phyloP scores from a whole-genome alignment of 306 rosid species.

The Glycine soja region DNA sequence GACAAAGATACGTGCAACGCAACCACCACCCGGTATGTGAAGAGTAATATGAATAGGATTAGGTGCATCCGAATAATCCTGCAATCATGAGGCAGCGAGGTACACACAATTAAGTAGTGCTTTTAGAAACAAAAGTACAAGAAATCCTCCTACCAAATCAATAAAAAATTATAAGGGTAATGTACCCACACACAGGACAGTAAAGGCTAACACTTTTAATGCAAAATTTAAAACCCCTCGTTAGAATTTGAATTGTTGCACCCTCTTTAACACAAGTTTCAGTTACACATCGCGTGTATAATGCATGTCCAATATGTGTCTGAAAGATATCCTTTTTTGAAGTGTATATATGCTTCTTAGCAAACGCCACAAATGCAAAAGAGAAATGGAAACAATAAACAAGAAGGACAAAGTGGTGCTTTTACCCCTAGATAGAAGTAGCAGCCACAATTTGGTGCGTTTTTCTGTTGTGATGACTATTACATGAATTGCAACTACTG shows the following conservation, averaged over 20 bases:
- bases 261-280: too few relatives aligned
- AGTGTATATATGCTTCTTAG: background rate
- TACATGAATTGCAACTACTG: background rate
- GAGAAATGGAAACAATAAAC: background rate
- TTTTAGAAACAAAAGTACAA: too few relatives aligned
- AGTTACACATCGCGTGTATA: background rate
- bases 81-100: constrained; percentile 34
- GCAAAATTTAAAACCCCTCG: background rate
- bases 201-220: too few relatives aligned
- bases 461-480: background rate
- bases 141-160: too few relatives aligned
- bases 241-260: background rate
- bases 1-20: constrained; percentile 64
- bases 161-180: too few relatives aligned
- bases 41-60: constrained; percentile 64
- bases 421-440: background rate
- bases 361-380: constrained; percentile 8
- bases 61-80: constrained; percentile 60
- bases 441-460: background rate
- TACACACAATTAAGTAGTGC: constrained; percentile 17
- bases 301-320: background rate
- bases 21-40: constrained; percentile 79
- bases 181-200: too few relatives aligned
- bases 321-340: background rate
- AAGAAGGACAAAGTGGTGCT: background rate